Base-by-base conservation (phyloP, 169 alveolate species). In the Plasmodium cynomolgi region DNA sequence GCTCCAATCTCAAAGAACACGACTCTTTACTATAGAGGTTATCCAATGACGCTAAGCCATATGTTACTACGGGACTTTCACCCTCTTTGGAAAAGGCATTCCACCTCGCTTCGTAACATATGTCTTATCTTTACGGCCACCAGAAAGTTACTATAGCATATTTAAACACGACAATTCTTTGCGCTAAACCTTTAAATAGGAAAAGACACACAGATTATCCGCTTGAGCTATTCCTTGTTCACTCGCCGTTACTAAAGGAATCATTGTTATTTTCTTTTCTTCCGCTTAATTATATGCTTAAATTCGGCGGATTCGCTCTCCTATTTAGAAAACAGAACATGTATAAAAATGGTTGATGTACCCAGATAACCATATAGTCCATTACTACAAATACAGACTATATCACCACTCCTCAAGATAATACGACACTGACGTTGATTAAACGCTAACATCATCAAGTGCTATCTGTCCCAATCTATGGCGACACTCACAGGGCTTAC, bases 231-330 rank as follows among this genome's bases (percentile, higher is more conserved):
- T 91, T 97, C 98, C 98, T 97, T 97, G 96, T 97, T 97, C 98
- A 96, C 98, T 97, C 98, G 98, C 98, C 98, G 97, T 97, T 97
- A 98, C 99, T 98, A 93, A 96, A 97, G 99, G 98, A 96, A 95
- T 92, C 96, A 92, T 83, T 1, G 93, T 93, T 93, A 88, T 79
- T 95, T 95, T 95, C 96, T 91, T 97, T 96, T 97, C 98, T 98
- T 97, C 98, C 99, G 98, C 98, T 97, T 97, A 97, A 91, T 97
- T 96, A 97, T 62, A 47, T 62, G 96, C 96, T 97, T 98, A 98
- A 96, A 97, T 97, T 97, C 98, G 94, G 98, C 98, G 98, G 97
- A 98, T 97, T 96, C 86, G 96, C 98, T 96, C 96, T 96, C 97
- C 84, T 81, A 92, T 58, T 72, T 50, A 54, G 8, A 75, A 1